Conservation (phyloP, 495 filamentous ascomycete species). For the Hypoxylon rickii region DNA sequence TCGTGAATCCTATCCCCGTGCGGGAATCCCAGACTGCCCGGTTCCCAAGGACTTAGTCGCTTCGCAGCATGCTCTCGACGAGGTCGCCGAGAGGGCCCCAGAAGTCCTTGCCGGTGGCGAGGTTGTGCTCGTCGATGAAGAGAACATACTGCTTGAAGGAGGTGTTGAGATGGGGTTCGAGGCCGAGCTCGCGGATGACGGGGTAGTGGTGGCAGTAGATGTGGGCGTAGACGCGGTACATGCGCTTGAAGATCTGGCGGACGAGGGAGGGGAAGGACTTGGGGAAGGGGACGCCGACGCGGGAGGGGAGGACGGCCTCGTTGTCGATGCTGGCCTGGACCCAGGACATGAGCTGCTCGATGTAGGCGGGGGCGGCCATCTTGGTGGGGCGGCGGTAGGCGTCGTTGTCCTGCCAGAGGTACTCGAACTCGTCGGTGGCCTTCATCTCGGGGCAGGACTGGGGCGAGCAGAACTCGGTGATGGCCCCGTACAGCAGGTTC, state of each 20-base stretch:
- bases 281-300: conserved; percentile 94
- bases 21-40: too few species aligned
- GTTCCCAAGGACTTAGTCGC: conserved; percentile 62
- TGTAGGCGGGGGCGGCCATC: conserved; percentile 96
- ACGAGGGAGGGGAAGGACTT: conserved; percentile 86
- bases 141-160: conserved; percentile 99
- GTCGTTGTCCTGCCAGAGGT: conserved; percentile 95
- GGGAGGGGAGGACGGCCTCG: conserved; percentile 88
- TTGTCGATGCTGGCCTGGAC: conserved; percentile 95
- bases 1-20: too few species aligned
- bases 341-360: conserved; percentile 97
- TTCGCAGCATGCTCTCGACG: conserved; percentile 94
- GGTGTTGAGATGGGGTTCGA: conserved; percentile 97
- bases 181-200: conserved; percentile 89
- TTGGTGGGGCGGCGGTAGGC: conserved; percentile 94
- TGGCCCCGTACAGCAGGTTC: conserved; percentile 96
- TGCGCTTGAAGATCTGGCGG: conserved; percentile 94
- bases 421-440: conserved; percentile 99
- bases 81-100: conserved; percentile 96
- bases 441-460: conserved; percentile 99
- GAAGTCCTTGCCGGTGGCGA: conserved; percentile 93
- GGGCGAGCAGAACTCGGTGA: conserved; percentile 98
- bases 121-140: conserved; percentile 89
- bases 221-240: conserved; percentile 98
- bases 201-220: conserved; percentile 99